Conservation (phyloP, 768 basidiomycete species). For the Crassisporium funariophilum region DNA sequence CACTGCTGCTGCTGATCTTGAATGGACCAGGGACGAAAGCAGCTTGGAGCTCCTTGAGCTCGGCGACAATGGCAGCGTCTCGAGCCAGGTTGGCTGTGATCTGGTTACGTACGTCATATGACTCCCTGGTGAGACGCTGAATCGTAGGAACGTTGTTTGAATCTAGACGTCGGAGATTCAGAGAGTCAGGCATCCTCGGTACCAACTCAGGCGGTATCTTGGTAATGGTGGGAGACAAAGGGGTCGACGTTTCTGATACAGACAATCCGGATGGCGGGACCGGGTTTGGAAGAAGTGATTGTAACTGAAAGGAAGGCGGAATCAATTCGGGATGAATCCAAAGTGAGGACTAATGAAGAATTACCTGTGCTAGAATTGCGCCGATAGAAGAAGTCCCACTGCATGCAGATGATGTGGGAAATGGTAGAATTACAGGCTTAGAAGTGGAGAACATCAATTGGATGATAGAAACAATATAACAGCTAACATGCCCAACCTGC, state of each 20-base stretch:
- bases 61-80: conserved; percentile 26
- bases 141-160: conserved; percentile 7
- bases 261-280: background rate
- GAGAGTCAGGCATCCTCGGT: background rate
- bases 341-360: no score
- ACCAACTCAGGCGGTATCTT: background rate
- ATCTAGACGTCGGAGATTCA: background rate
- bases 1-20: conserved; percentile 4
- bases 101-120: conserved; percentile 28
- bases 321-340: no score
- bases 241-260: background rate
- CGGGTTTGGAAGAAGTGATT: no score
- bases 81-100: conserved; percentile 25
- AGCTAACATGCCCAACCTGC: no score
- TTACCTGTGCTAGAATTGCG: no score
- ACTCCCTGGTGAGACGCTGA: conserved; percentile 25
- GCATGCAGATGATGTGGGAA: no score
- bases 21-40: conserved; percentile 7
- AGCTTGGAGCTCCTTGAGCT: conserved; percentile 24
- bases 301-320: no score
- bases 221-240: background rate
- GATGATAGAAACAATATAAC: no score
- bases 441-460: no score
- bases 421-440: no score
- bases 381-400: no score